Evolutionary conservation across 2,329 filamentous ascomycete species (phyloP).

Genomic region (Paraphaeosphaeria minitans): DNA sequence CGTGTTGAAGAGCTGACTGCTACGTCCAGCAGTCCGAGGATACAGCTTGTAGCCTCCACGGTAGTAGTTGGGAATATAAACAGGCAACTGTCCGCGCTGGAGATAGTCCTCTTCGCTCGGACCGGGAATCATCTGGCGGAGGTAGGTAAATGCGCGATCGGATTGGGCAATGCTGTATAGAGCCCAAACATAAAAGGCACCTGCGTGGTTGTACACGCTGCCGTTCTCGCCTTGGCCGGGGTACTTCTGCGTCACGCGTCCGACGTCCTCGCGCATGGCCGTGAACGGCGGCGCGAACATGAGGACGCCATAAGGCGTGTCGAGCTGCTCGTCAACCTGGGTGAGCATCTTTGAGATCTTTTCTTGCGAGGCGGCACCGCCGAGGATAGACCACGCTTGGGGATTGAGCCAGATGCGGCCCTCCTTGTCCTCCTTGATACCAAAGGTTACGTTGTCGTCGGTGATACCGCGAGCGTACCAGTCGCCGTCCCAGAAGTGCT

Average conservation of each 20-base stretch:
- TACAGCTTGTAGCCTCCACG: constrained; percentile 57
- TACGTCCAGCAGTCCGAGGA: constrained; percentile 59
- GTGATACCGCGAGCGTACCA: constrained; percentile 65
- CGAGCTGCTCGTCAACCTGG: constrained; percentile 58
- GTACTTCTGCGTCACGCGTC: constrained; percentile 64
- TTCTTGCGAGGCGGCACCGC: constrained; percentile 54
- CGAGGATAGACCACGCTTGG: constrained; percentile 61
- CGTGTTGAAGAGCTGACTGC: constrained; percentile 64
- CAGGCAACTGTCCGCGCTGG: constrained; percentile 61
- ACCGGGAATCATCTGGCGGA: constrained; percentile 61
- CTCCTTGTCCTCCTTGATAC: constrained; percentile 57
- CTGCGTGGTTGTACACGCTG: constrained; percentile 64
- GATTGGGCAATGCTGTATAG: constrained; percentile 58
- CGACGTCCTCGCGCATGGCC: constrained; percentile 63
- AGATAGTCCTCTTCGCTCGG: constrained; percentile 58
- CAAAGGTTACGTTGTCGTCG: constrained; percentile 60
- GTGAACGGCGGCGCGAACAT: constrained; percentile 63
- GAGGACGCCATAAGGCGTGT: constrained; percentile 59
- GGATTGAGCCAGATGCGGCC: constrained; percentile 65
- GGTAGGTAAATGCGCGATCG: constrained; percentile 57
- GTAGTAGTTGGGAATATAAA: constrained; percentile 66
- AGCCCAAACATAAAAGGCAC: constrained; percentile 60
- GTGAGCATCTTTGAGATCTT: constrained; percentile 55
- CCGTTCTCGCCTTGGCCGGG: constrained; percentile 64
- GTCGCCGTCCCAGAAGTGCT: constrained; percentile 61